phyloP scores from a whole-genome alignment of 78 protist genomes.

The Creolimax fragrantissima region DNA sequence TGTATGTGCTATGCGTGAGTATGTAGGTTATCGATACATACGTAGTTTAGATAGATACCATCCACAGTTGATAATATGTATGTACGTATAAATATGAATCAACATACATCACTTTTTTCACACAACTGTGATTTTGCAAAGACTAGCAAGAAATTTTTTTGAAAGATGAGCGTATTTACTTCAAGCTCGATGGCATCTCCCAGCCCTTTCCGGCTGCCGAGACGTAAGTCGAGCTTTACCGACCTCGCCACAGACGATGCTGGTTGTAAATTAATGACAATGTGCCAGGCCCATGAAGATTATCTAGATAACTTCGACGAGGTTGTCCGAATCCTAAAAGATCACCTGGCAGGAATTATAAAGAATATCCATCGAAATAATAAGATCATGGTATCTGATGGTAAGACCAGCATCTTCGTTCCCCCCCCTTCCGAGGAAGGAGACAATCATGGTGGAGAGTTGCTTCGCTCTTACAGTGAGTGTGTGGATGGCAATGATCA shows the following conservation, averaged over 20 bases:
- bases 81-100: background rate
- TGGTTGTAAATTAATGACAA: background rate
- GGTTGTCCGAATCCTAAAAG: background rate
- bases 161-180: background rate
- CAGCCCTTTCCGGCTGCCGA: background rate
- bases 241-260: background rate
- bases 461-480: background rate
- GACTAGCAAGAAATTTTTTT: background rate
- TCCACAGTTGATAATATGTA: too few relatives aligned
- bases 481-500: background rate
- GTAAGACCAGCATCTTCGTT: background rate
- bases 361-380: background rate
- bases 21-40: too few relatives aligned
- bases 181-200: background rate
- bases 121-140: background rate
- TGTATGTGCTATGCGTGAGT: too few relatives aligned
- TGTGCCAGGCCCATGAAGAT: background rate
- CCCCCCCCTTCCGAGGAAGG: background rate
- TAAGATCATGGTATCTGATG: background rate
- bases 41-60: too few relatives aligned
- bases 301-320: background rate
- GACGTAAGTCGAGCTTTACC: background rate
- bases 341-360: background rate
- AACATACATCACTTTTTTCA: background rate
- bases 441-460: background rate